Evolutionary conservation across 23 red algal genomes (phyloP).

Genomic region (Gracilaria gracilis): DNA sequence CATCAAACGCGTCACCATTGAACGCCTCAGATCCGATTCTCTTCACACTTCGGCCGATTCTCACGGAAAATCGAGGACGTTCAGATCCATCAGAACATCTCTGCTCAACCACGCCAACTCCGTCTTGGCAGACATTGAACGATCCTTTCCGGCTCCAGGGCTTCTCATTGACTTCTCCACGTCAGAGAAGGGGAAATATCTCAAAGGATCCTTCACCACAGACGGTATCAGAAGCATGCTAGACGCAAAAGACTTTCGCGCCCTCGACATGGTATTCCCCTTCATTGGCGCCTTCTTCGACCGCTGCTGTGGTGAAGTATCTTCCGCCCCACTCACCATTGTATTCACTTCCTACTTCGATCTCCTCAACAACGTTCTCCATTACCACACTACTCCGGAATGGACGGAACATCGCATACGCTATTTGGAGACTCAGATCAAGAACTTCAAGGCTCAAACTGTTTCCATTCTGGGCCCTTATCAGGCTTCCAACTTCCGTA

Average conservation of each 20-base stretch:
- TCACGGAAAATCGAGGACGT: neutral
- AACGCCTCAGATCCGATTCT: neutral
- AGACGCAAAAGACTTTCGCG: constrained; percentile 49
- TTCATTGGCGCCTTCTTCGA: constrained; percentile 35
- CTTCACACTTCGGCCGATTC: neutral
- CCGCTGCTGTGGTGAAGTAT: constrained; percentile 28
- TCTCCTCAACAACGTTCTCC: neutral
- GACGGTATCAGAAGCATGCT: constrained; percentile 33
- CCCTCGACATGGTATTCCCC: constrained; percentile 56
- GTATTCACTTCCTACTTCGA: constrained; percentile 19
- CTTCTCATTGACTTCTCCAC: constrained; percentile 37
- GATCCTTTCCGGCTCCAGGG: neutral
- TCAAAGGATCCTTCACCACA: constrained; percentile 7
- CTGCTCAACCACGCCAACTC: neutral
- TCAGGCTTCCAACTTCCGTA: neutral
- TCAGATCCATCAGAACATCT: neutral
- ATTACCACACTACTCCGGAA: neutral
- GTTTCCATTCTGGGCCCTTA: neutral
- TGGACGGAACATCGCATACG: neutral
- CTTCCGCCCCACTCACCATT: neutral
- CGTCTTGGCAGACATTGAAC: neutral
- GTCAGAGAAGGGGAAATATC: neutral
- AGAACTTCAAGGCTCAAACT: neutral
- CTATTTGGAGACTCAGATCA: neutral
- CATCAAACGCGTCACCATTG: constrained; percentile 12